These are phyloP conservation scores for Clavulina sp. DNA, from an alignment of 768 basidiomycete species.

Conservation along the genomic window DNA sequence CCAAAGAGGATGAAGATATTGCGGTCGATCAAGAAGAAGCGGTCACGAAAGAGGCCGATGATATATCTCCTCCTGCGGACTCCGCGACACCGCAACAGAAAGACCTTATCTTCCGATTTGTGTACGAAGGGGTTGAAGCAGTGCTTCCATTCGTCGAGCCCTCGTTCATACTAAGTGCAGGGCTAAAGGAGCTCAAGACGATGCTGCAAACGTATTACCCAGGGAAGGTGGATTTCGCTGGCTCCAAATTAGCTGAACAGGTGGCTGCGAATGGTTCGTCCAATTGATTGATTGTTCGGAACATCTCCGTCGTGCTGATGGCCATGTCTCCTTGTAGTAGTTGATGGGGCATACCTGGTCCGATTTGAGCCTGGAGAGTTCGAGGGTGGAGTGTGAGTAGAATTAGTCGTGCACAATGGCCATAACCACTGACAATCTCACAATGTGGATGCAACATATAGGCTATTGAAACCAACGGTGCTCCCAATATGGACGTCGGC, in stretches of 20 bases:
- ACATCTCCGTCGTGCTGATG: neutral
- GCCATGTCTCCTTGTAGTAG: conserved; percentile 21
- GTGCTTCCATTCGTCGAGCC: conserved; percentile 68
- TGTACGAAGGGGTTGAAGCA: conserved; percentile 71
- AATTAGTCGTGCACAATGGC: neutral
- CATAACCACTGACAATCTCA: neutral
- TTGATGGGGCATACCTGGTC: conserved; percentile 53
- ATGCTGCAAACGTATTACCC: conserved; percentile 72
- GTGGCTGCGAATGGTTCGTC: conserved; percentile 24
- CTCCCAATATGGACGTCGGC: conserved; percentile 94
- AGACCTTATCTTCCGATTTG: conserved; percentile 61
- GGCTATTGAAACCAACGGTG: conserved; percentile 61
- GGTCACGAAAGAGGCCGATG: neutral
- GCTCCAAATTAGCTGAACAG: conserved; percentile 31
- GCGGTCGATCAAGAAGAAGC: no score
- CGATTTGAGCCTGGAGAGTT: conserved; percentile 40
- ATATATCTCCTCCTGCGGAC: neutral
- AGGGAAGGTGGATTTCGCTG: conserved; percentile 40
- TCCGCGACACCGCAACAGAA: conserved; percentile 30
- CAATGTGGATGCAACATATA: conserved; percentile 17
- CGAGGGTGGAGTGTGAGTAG: conserved; percentile 37
- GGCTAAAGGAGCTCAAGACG: conserved; percentile 38
- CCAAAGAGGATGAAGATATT: conserved; percentile 23
- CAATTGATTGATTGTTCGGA: conserved; percentile 1
- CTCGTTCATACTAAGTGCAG: conserved; percentile 37